These are phyloP conservation scores for Sporobolomyces pararoseus DNA, from an alignment of 768 basidiomycete species.

Conservation along the genomic window DNA sequence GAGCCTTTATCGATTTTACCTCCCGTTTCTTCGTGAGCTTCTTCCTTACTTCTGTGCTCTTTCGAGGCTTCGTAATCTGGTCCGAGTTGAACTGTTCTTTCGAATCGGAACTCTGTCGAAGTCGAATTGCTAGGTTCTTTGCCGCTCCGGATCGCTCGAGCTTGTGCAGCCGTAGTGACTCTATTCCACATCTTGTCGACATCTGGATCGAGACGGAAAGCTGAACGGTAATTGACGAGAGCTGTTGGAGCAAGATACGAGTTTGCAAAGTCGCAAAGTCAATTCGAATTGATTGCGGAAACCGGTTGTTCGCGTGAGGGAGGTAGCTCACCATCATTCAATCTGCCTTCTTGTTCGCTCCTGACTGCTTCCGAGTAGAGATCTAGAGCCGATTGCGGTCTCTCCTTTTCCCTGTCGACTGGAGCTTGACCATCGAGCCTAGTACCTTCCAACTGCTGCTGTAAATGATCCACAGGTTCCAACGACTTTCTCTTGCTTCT, in stretches of 20 bases:
- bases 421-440: not conserved
- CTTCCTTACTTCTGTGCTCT: constrained; percentile 31
- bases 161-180: constrained; percentile 16
- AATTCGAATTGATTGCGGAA: not conserved
- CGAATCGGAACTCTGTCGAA: constrained; percentile 32
- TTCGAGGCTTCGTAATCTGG: constrained; percentile 42
- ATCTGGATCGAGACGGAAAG: constrained; percentile 42
- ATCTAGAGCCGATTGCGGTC: constrained; percentile 40
- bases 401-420: not conserved
- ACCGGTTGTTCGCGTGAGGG: too few relatives aligned
- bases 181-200: constrained; percentile 43
- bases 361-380: constrained; percentile 39
- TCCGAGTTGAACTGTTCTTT: constrained; percentile 41
- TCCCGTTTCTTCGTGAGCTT: constrained; percentile 36
- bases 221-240: constrained; percentile 28
- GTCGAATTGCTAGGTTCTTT: not conserved
- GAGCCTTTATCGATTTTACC: constrained; percentile 11
- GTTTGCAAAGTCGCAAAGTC: not conserved
- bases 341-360: constrained; percentile 40
- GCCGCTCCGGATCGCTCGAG: not conserved
- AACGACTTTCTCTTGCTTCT: not conserved
- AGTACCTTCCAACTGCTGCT: not conserved
- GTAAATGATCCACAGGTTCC: not conserved
- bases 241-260: not conserved
- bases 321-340: constrained; percentile 37